phyloP scores from a whole-genome alignment of 805 yeast genomes.

The Nakazawaea ernobii region DNA sequence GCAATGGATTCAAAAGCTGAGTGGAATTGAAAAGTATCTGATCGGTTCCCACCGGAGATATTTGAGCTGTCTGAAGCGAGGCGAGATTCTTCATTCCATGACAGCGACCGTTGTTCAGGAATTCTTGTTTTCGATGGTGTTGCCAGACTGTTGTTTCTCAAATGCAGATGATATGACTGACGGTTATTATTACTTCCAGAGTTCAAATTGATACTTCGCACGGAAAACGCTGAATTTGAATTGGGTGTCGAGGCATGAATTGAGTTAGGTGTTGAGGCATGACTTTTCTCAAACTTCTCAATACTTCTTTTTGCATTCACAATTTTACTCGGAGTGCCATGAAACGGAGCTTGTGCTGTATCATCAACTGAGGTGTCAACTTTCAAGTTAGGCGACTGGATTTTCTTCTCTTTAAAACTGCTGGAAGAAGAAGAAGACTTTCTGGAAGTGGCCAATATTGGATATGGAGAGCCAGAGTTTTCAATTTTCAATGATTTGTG shows the following conservation, averaged over 20 bases:
- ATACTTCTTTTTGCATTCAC: background rate
- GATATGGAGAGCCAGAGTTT: conserved; percentile 8
- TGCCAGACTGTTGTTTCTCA: background rate
- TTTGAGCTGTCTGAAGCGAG: background rate
- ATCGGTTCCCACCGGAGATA: no score
- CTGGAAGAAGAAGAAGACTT: background rate
- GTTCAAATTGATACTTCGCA: background rate
- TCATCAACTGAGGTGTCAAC: background rate
- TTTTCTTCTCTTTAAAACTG: background rate
- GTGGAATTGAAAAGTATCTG: background rate
- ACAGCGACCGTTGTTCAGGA: background rate
- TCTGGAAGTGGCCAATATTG: background rate
- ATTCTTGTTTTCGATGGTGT: background rate
- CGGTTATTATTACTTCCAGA: background rate
- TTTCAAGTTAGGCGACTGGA: conserved; percentile 7
- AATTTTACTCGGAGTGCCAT: background rate
- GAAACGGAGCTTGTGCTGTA: background rate
- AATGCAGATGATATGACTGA: background rate
- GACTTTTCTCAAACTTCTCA: background rate
- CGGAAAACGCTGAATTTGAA: background rate
- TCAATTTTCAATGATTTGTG: conserved; percentile 1
- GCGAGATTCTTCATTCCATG: background rate
- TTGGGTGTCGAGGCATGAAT: conserved; percentile 2
- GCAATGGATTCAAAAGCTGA: background rate
- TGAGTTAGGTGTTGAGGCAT: background rate